Conservation (phyloP, 257 asterid species). For the Primulina huaijiensis region DNA sequence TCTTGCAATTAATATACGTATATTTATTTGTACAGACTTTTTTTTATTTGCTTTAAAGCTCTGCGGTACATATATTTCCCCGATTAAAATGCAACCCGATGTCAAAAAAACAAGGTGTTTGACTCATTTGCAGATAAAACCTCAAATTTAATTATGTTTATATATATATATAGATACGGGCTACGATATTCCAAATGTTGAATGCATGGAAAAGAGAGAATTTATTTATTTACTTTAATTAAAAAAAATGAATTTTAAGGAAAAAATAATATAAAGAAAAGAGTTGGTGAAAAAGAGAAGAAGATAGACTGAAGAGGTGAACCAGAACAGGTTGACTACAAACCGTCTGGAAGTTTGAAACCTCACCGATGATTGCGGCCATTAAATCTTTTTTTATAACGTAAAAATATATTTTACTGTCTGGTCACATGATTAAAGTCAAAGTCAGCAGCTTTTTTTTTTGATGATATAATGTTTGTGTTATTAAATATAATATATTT, state of each 20-base stretch:
- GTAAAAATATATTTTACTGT: conserved; percentile 20
- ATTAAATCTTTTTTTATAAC: conserved; percentile 13
- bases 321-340: conserved; percentile 34
- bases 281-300: neutral
- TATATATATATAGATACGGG: too few relatives aligned
- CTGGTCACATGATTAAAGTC: conserved; percentile 40
- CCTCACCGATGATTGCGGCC: conserved; percentile 67
- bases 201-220: neutral
- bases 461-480: neutral
- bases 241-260: neutral
- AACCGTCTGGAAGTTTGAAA: conserved; percentile 33
- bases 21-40: neutral
- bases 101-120: conserved; percentile 30
- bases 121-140: conserved; percentile 23
- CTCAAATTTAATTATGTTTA: neutral
- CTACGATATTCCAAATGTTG: too few relatives aligned
- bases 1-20: too few relatives aligned
- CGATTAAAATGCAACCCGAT: conserved; percentile 21
- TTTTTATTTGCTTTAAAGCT: neutral
- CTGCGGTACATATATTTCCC: conserved; percentile 7
- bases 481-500: conserved; percentile 1
- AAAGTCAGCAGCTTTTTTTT: conserved; percentile 49
- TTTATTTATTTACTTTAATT: neutral
- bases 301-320: neutral
- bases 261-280: neutral